Evolutionary conservation across 2,329 filamentous ascomycete genomes (phyloP).

Genomic region (Leptographium lundbergii): DNA sequence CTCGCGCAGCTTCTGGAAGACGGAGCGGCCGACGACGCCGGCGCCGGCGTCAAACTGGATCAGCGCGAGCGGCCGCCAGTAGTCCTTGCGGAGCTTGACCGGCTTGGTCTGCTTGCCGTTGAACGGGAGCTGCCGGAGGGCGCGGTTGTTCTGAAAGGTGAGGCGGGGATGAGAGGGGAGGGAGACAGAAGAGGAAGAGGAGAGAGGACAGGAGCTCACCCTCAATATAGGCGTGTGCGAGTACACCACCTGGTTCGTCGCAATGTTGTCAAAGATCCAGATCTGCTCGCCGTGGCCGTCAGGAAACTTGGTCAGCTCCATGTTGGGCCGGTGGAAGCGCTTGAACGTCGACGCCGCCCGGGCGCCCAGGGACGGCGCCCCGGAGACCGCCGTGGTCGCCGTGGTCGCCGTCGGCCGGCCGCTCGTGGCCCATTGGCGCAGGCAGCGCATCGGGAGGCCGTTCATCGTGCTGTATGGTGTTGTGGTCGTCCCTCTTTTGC

Average conservation of each 20-base stretch:
- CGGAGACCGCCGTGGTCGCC: background rate
- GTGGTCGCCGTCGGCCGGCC: conserved; percentile 10
- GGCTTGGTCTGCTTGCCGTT: conserved; percentile 57
- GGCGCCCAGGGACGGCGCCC: conserved; percentile 23
- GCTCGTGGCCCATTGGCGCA: conserved; percentile 26
- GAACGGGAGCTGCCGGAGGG: conserved; percentile 35
- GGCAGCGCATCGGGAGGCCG: conserved; percentile 6
- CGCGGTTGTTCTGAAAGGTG: conserved; percentile 15
- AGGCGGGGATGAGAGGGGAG: background rate
- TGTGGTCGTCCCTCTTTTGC: too few relatives aligned
- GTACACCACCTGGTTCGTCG: conserved; percentile 39
- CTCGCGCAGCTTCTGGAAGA: conserved; percentile 53
- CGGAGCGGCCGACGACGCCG: conserved; percentile 41
- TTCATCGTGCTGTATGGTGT: conserved; percentile 9
- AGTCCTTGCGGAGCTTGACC: conserved; percentile 51
- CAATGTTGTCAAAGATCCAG: conserved; percentile 40
- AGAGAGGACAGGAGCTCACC: conserved; percentile 20
- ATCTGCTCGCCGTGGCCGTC: conserved; percentile 43
- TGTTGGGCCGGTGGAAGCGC: conserved; percentile 14
- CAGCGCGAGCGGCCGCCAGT: conserved; percentile 49
- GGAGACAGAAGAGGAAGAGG: background rate
- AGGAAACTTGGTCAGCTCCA: conserved; percentile 15
- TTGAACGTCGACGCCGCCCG: conserved; percentile 21
- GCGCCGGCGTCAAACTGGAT: conserved; percentile 43
- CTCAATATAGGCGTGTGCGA: conserved; percentile 32